Percentiles rank a stretch among this genome's conserved stretches.
Evolutionary conservation across 345 rosid genomes (phyloP).

Genomic region (Turritis glabra): DNA sequence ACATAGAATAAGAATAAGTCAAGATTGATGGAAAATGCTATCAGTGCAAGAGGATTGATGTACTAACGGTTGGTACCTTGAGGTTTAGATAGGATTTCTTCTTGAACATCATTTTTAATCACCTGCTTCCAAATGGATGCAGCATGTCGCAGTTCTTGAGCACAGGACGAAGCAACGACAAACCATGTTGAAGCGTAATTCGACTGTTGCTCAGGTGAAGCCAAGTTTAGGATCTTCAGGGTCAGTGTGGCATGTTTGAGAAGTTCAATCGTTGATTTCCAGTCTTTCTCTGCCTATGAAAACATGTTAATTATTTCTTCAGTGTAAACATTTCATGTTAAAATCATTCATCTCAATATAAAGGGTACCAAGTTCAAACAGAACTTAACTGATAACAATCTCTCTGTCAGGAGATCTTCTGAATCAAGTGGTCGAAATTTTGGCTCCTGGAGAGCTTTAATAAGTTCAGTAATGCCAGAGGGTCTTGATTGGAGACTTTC

Average conservation of each 20-base stretch:
- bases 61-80: slow-evolving; percentile 50
- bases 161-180: slow-evolving; percentile 58
- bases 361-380: background rate
- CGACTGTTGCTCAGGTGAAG: slow-evolving; percentile 56
- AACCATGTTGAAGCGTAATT: slow-evolving; percentile 67
- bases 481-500: slow-evolving; percentile 40
- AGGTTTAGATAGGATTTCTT: slow-evolving; percentile 50
- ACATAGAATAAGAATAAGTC: slow-evolving; percentile 6
- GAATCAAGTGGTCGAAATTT: slow-evolving; percentile 58
- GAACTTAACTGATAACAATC: slow-evolving; percentile 57
- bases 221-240: slow-evolving; percentile 59
- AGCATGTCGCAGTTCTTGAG: slow-evolving; percentile 76
- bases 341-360: background rate
- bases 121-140: slow-evolving; percentile 72
- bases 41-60: background rate
- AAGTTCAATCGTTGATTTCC: slow-evolving; percentile 55
- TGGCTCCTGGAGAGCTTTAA: slow-evolving; percentile 53
- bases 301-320: slow-evolving; percentile 19
- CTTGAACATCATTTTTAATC: slow-evolving; percentile 47
- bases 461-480: slow-evolving; percentile 41
- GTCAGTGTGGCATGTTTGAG: slow-evolving; percentile 50
- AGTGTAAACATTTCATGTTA: background rate
- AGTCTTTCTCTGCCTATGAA: slow-evolving; percentile 68
- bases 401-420: slow-evolving; percentile 60
- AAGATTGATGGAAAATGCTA: background rate